Conservation (phyloP, 306 rosid species). For the Vicia villosa region DNA sequence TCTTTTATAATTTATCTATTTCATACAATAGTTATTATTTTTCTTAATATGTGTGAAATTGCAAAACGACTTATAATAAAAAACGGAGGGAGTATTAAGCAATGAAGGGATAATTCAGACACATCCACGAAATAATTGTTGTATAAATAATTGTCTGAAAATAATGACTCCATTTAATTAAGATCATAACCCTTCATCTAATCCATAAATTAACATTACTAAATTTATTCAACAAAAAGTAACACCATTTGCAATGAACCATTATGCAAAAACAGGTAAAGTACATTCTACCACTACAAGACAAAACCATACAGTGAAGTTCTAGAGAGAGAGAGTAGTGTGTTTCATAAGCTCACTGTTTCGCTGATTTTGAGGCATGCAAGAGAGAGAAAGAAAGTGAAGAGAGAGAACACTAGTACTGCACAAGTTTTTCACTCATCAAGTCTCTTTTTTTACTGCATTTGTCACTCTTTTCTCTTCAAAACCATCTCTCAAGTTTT, state of each 20-base stretch:
- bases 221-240: background rate
- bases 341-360: slow-evolving; percentile 86
- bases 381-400: slow-evolving; percentile 34
- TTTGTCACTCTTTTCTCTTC: slow-evolving; percentile 39
- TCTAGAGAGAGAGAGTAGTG: slow-evolving; percentile 44
- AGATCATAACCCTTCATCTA: slow-evolving; percentile 35
- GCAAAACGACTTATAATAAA: too few species aligned
- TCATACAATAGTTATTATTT: too few species aligned
- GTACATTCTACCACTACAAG: slow-evolving; percentile 30
- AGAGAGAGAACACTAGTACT: slow-evolving; percentile 49
- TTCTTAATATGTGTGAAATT: too few species aligned
- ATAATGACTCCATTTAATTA: background rate
- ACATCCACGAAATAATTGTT: too few species aligned
- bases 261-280: slow-evolving; percentile 41
- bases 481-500: slow-evolving; percentile 45
- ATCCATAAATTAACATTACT: slow-evolving; percentile 26
- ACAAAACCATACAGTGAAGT: slow-evolving; percentile 31
- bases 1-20: too few species aligned
- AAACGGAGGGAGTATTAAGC: too few species aligned
- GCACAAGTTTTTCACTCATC: slow-evolving; percentile 60
- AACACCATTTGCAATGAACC: slow-evolving; percentile 38
- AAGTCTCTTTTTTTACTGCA: slow-evolving; percentile 46
- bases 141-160: slow-evolving; percentile 27
- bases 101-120: too few species aligned
- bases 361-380: slow-evolving; percentile 94